phyloP scores from a whole-genome alignment of 495 filamentous ascomycete species.

The Barbatosphaeria neglecta region DNA sequence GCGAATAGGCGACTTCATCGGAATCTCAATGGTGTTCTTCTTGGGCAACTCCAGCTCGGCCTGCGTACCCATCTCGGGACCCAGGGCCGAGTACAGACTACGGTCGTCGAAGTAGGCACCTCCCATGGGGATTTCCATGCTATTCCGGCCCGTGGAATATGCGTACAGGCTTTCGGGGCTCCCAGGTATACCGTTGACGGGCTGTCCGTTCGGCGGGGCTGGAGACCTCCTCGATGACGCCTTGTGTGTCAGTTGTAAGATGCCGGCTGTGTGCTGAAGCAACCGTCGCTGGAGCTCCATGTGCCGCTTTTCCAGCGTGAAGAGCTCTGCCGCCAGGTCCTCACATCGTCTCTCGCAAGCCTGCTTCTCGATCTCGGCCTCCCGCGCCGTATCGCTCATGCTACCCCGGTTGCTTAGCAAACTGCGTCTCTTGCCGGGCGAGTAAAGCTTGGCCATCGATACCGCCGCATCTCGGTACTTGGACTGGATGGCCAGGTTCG shows the following conservation, averaged over 20 bases:
- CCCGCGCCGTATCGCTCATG: constrained; percentile 27
- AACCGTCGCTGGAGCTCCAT: constrained; percentile 61
- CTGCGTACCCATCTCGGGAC: constrained; percentile 49
- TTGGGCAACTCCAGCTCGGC: constrained; percentile 9
- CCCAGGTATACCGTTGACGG: constrained; percentile 44
- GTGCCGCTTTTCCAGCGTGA: constrained; percentile 58
- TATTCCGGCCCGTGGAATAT: constrained; percentile 42
- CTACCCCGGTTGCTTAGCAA: constrained; percentile 39
- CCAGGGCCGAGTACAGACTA: constrained; percentile 62
- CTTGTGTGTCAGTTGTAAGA: constrained; percentile 79
- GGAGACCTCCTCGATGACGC: constrained; percentile 28
- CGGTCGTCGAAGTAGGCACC: constrained; percentile 64
- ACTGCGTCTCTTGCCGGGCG: constrained; percentile 38
- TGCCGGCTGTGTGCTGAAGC: constrained; percentile 83
- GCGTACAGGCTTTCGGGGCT: constrained; percentile 59
- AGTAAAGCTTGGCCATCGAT: constrained; percentile 70
- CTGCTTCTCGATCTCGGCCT: constrained; percentile 63
- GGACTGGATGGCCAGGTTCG: constrained; percentile 79
- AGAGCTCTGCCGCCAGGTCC: constrained; percentile 69
- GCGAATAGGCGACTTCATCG: constrained; percentile 32
- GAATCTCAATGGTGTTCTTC: constrained; percentile 30
- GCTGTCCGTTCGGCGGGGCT: constrained; percentile 12
- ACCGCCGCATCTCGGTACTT: constrained; percentile 89
- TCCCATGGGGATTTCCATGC: constrained; percentile 30
- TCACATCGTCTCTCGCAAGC: constrained; percentile 73